Conservation (phyloP, 148 eudicot genomes). For the Arbutus unedo region DNA sequence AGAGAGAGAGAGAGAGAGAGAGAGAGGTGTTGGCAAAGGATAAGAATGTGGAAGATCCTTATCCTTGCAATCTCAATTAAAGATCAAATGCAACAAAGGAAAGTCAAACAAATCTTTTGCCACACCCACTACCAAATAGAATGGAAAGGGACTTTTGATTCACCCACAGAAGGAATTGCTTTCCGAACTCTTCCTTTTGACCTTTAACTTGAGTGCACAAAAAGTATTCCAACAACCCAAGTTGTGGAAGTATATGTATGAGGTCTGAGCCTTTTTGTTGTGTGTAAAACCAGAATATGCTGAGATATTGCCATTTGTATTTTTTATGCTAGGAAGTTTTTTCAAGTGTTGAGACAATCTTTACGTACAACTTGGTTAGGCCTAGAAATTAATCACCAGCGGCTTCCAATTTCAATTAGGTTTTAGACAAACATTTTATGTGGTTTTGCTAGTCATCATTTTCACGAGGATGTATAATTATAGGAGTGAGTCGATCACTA, state of each 20-base stretch:
- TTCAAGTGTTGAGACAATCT: background rate
- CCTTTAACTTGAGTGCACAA: background rate
- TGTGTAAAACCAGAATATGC: background rate
- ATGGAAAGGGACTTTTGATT: background rate
- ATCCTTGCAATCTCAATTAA: conserved; percentile 10
- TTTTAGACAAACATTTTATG: background rate
- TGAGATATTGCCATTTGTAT: background rate
- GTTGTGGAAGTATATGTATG: background rate
- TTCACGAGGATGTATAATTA: background rate
- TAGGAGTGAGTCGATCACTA: too few species aligned
- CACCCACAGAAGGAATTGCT: background rate
- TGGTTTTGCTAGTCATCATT: background rate
- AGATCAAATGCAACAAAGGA: background rate
- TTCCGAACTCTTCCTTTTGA: background rate
- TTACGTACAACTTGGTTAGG: background rate
- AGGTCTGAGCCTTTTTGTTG: background rate
- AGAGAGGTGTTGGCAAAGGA: background rate
- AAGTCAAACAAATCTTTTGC: conserved; percentile 13
- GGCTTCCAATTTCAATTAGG: background rate
- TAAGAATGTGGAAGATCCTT: conserved; percentile 8
- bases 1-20: background rate
- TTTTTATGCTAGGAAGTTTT: background rate
- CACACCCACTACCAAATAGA: conserved; percentile 8
- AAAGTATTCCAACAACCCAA: background rate
- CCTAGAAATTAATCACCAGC: background rate